These are phyloP conservation scores for Colletotrichum tropicale DNA, from an alignment of 2,329 filamentous ascomycete genomes.

Conservation along the genomic window DNA sequence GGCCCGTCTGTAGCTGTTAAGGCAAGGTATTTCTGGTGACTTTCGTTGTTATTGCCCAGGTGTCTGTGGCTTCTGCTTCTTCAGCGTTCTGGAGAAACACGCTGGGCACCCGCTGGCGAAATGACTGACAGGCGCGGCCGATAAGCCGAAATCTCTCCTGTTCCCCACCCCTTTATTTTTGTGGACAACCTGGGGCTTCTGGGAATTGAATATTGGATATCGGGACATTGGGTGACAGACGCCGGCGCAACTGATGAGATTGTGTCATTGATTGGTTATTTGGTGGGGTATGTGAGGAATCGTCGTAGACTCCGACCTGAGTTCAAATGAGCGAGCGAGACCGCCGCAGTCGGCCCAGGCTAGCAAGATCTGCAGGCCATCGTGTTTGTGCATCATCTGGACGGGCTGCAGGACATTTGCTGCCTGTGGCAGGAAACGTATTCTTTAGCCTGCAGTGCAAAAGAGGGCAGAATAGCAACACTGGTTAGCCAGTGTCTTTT, in stretches of 20 bases:
- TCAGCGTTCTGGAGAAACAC: neutral
- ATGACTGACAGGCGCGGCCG: slow-evolving; percentile 2
- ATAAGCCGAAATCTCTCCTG: slow-evolving; percentile 1
- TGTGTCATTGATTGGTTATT: neutral
- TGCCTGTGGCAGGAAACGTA: neutral
- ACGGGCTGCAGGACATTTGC: neutral
- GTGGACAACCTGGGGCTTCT: neutral
- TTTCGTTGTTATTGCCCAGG: neutral
- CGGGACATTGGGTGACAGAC: neutral
- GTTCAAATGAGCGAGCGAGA: neutral
- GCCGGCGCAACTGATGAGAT: neutral
- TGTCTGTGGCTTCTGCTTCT: neutral
- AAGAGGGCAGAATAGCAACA: neutral
- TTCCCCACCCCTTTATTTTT: neutral
- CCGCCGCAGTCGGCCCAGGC: neutral
- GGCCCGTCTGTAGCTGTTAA: neutral
- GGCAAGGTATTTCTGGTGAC: neutral
- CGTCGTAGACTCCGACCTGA: neutral
- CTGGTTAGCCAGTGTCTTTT: neutral
- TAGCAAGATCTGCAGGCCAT: neutral
- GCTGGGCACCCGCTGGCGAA: neutral
- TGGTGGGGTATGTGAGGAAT: neutral
- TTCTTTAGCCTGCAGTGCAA: neutral
- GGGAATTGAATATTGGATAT: neutral
- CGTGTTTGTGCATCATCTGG: neutral